Base-by-base conservation (phyloP, 257 asterid genomes). In the Catharanthus roseus region DNA sequence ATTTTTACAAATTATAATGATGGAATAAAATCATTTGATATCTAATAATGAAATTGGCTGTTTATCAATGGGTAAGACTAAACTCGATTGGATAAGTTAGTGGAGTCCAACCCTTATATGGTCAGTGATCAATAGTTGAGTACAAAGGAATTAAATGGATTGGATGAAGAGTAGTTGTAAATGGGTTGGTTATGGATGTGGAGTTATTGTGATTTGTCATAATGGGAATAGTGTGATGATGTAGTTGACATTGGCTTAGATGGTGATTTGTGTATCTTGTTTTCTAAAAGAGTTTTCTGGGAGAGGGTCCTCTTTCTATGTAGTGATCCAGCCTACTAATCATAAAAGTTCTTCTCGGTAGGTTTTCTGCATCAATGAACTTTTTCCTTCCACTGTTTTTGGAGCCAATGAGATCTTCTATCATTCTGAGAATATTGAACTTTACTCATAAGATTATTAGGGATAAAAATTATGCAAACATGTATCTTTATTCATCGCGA, bases 221-320 rank as follows among this genome's bases (percentile, higher is more conserved):
- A 42, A 67, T 26, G 65, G 66, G 54, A 69, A 78, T 64, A 58
- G 73, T 73, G 65, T 73, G 36, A 72, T 72, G 68, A 62, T 72
- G 66, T 76, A 50, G 66, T 69, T 74, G 72, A 68, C 75, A 66
- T 45, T 79, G n/a, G 61, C 65, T 42, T 61, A 49, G 44, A 75
- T 75, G 65, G 13, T 23, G 70, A 58, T 68, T 68, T 72, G 60
- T 50, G 47, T 5, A 4, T 68, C 5, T 42, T 33, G 4, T 24
- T 60, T 26, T 39, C 23, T 1, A 54, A 34, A 58, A 62, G 38
- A 34, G 6, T 38, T 39, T 62, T 61, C 50, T 13, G 50, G 29
- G 15, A 42, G 16, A 15, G 2, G 31, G 36, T 41, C 16, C 58
- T 41, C 24, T 41, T 49, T 61, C 31, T 38, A 53, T n/a, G 42